A percentile compares a stretch with the other conserved stretches of the same genome.
These are phyloP conservation scores for Thielaviopsis punctulata DNA, from an alignment of 2,329 filamentous ascomycete species.

Conservation along the genomic window DNA sequence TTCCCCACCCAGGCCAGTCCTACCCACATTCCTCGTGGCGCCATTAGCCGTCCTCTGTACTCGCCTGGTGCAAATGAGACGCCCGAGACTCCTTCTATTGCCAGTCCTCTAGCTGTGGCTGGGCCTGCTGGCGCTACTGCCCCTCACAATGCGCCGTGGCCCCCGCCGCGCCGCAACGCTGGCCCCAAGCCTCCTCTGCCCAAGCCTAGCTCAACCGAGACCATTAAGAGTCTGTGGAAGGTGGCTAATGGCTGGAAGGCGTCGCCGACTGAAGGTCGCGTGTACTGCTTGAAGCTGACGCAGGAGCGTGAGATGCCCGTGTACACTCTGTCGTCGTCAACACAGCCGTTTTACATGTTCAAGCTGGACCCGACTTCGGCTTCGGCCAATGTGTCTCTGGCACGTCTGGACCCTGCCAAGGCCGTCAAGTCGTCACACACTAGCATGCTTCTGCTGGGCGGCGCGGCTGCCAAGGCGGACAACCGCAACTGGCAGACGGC, in stretches of 20 bases:
- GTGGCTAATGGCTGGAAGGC: slow-evolving; percentile 54
- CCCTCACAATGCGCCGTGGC: slow-evolving; percentile 13
- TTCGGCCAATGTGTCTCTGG: slow-evolving; percentile 42
- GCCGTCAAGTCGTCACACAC: slow-evolving; percentile 29
- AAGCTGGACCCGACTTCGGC: slow-evolving; percentile 45
- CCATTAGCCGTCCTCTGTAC: slow-evolving; percentile 50
- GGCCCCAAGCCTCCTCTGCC: slow-evolving; percentile 28
- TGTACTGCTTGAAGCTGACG: slow-evolving; percentile 40
- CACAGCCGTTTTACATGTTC: slow-evolving; percentile 51
- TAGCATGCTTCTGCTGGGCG: slow-evolving; percentile 15
- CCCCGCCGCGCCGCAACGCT: slow-evolving; percentile 19
- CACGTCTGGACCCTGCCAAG: slow-evolving; percentile 42
- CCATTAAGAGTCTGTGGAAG: slow-evolving; percentile 50
- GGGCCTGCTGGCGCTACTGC: background rate
- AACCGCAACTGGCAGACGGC: slow-evolving; percentile 40
- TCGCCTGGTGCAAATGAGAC: slow-evolving; percentile 22
- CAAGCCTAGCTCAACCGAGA: slow-evolving; percentile 37
- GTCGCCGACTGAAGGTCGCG: slow-evolving; percentile 37
- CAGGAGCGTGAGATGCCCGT: slow-evolving; percentile 43
- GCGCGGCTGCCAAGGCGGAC: slow-evolving; percentile 15
- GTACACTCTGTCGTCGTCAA: slow-evolving; percentile 44
- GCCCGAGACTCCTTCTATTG: slow-evolving; percentile 10
- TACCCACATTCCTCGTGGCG: slow-evolving; percentile 42
- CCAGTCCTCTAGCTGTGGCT: background rate
- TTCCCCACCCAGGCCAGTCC: slow-evolving; percentile 49